Conservation (phyloP, 768 basidiomycete species). For the Symmetrospora coprosmae region DNA sequence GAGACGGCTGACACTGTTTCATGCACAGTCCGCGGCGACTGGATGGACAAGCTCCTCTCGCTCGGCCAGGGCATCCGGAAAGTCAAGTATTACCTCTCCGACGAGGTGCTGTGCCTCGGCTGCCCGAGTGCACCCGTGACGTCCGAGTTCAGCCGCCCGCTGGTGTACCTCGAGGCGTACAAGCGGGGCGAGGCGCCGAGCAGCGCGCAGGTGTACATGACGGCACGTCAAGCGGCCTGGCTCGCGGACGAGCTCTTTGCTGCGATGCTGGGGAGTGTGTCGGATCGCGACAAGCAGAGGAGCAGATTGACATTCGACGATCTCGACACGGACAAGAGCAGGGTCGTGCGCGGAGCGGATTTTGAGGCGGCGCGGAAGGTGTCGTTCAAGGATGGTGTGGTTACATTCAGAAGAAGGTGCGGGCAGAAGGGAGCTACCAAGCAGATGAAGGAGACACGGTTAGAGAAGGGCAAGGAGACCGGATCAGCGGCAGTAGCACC, state of each 20-base stretch:
- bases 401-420: slow-evolving; percentile 4
- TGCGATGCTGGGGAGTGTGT: background rate
- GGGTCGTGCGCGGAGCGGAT: background rate
- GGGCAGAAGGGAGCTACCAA: background rate
- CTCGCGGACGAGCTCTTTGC: slow-evolving; percentile 14
- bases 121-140: slow-evolving; percentile 3
- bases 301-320: background rate
- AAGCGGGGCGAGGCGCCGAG: background rate
- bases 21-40: slow-evolving; percentile 14
- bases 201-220: background rate
- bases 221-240: slow-evolving; percentile 9
- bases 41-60: background rate
- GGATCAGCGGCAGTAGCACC: too few relatives aligned
- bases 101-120: slow-evolving; percentile 14
- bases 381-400: slow-evolving; percentile 2
- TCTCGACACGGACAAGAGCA: background rate
- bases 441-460: too few relatives aligned
- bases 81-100: slow-evolving; percentile 10
- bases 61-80: slow-evolving; percentile 1
- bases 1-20: too few relatives aligned
- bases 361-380: slow-evolving; percentile 1
- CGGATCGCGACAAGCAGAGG: background rate
- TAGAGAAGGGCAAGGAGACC: too few relatives aligned
- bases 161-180: slow-evolving; percentile 12
- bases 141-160: background rate